phyloP scores from a whole-genome alignment of 2,329 filamentous ascomycete genomes.

The Venturia effusa region DNA sequence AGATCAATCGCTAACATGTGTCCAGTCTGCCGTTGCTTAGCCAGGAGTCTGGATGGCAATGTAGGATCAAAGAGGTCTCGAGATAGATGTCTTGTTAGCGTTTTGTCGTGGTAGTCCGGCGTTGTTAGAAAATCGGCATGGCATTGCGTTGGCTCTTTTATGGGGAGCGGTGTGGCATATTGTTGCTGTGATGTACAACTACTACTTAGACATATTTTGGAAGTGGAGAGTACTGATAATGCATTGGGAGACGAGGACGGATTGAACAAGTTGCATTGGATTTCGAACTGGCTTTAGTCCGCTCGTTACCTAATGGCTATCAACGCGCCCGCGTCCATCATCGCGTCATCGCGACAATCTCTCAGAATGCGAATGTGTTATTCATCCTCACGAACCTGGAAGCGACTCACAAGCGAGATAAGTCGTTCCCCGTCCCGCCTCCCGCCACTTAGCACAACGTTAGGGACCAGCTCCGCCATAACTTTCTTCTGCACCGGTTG shows the following conservation, averaged over 20 bases:
- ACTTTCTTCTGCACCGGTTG: too few species aligned
- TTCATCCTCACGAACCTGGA: too few species aligned
- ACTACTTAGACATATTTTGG: not conserved
- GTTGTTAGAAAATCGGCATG: not conserved
- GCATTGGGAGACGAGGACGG: not conserved
- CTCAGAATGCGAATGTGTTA: too few species aligned
- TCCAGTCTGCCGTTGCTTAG: conserved; percentile 70
- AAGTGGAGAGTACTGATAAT: not conserved
- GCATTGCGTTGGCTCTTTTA: not conserved
- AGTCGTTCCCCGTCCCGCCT: too few species aligned
- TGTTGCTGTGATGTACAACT: not conserved
- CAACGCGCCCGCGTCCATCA: too few species aligned
- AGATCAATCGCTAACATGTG: conserved; percentile 26
- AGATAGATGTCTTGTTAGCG: not conserved
- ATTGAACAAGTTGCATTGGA: too few species aligned
- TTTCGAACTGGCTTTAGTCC: too few species aligned
- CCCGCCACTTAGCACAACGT: too few species aligned
- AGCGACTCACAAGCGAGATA: too few species aligned
- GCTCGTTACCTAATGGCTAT: too few species aligned
- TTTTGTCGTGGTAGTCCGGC: not conserved
- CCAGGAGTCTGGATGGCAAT: conserved; percentile 78
- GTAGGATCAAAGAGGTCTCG: conserved; percentile 46
- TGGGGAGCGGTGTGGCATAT: not conserved
- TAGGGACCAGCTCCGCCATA: too few species aligned
- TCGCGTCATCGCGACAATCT: too few species aligned